Evolutionary conservation across 225 moss, liverwort and hornwort genomes (phyloP), one percentile per base, ranked within the genome.

Genomic region (Pseudisothecium myosuroides): DNA sequence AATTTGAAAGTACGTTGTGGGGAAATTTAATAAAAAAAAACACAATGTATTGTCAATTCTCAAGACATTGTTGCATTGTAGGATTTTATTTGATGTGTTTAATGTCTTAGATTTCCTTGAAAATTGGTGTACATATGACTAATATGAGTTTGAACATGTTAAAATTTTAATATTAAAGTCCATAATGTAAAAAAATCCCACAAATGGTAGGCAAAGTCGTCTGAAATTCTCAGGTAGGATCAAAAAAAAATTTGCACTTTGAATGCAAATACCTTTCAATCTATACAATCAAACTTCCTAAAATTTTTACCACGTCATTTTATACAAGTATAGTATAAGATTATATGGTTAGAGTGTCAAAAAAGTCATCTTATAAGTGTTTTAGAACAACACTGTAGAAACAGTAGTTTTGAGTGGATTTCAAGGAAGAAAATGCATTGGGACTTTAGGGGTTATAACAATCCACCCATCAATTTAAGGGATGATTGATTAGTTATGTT

Each of bases 221-320:
- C 0, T 67, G 4, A 37, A 41, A 71, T 71, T 69, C 14, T 41
- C 0, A 2, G 2, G 24, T 69, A 39, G 8, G 14, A 19, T 21
- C 17, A 54, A 7, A n/a, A 68, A 21, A n/a, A 23, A 6, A 6
- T 7, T n/a, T 23, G 3, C 7, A 23, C 23, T 68, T 62, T 68
- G n/a, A 68, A 23, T 23, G 7, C 7, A 39, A 7, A 68, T 68
- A 39, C 16, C 31, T 63, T 63, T 62, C 7, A 29, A 29, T 62
- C 7, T 29, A 7, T 14, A 32, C 2, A 2, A 2, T 31, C 16
- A 63, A 32, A 32, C 4, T 32, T 32, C 8, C 2, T 2, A 4
- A 63, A 63, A 32, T 8, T 7, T 14, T 28, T 16, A 31, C 8
- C 16, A 17, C 4, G 2, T 63, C 32, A 63, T 7, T 63, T 31